Evolutionary conservation across 1,284 basidiomycete species (phyloP).

Genomic region (Hymenochaete sp.): DNA sequence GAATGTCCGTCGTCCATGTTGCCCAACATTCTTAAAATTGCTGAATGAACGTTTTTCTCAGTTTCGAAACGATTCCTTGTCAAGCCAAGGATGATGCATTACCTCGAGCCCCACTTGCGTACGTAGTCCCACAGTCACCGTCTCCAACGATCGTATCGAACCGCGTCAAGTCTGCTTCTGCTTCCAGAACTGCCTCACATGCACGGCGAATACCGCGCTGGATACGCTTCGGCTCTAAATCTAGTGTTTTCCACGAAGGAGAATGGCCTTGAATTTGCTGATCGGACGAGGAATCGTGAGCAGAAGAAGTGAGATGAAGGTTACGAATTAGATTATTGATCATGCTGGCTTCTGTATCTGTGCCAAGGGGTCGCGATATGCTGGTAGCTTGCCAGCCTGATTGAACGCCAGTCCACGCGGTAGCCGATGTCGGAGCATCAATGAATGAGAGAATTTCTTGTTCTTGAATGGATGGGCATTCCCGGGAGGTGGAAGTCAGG

Average conservation of each 20-base stretch:
- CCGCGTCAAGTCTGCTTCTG: slow-evolving; percentile 33
- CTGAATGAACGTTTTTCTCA: slow-evolving; percentile 8
- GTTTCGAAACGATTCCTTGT: not conserved
- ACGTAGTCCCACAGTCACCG: slow-evolving; percentile 31
- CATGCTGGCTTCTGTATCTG: slow-evolving; percentile 1
- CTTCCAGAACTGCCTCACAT: slow-evolving; percentile 28
- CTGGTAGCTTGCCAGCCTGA: slow-evolving; percentile 18
- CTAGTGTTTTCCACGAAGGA: not conserved
- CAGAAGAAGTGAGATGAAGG: not conserved
- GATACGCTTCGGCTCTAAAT: slow-evolving; percentile 18
- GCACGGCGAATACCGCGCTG: slow-evolving; percentile 26
- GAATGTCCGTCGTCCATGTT: slow-evolving; percentile 12
- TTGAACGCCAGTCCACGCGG: slow-evolving; percentile 31
- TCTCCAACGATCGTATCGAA: slow-evolving; percentile 35
- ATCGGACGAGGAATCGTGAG: not conserved
- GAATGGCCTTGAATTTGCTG: not conserved
- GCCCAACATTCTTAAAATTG: slow-evolving; percentile 18
- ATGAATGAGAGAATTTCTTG: slow-evolving; percentile 27
- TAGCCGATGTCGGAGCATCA: slow-evolving; percentile 33
- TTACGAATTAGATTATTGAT: slow-evolving; percentile 1
- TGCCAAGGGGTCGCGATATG: not conserved
- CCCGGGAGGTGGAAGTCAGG: slow-evolving; percentile 14
- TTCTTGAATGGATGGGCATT: slow-evolving; percentile 9
- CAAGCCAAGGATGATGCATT: not conserved
- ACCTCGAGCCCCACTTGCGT: slow-evolving; percentile 26